These are phyloP conservation scores for Picochlorum costavermella DNA, from an alignment of 139 green algal species.

Conservation along the genomic window DNA sequence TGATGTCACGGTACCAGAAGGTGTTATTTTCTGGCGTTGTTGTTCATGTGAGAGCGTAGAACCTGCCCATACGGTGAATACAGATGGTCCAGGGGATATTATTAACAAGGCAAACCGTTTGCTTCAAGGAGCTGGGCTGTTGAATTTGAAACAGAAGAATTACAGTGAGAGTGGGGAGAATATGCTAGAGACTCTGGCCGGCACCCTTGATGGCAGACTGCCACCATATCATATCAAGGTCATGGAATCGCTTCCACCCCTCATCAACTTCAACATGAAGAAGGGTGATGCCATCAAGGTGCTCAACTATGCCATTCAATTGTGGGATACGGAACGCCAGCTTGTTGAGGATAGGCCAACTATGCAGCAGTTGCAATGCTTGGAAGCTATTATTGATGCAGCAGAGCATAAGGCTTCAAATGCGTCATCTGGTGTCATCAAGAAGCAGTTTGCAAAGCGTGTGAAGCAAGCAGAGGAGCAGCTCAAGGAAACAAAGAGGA, in stretches of 20 bases:
- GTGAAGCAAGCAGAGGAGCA: slow-evolving; percentile 9
- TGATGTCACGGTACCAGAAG: slow-evolving; percentile 8
- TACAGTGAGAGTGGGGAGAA: slow-evolving; percentile 7
- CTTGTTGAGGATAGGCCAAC: slow-evolving; percentile 13
- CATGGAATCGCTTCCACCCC: not conserved
- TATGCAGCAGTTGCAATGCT: slow-evolving; percentile 4
- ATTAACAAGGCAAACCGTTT: slow-evolving; percentile 4
- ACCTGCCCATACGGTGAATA: slow-evolving; percentile 6
- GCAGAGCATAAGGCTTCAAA: slow-evolving; percentile 9
- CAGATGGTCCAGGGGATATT: slow-evolving; percentile 7
- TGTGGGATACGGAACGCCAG: slow-evolving; percentile 15
- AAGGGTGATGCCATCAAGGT: slow-evolving; percentile 13
- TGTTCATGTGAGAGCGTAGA: slow-evolving; percentile 12
- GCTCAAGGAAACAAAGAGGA: not conserved
- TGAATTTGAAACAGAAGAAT: slow-evolving; percentile 3
- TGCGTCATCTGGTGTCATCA: slow-evolving; percentile 7
- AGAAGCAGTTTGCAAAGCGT: slow-evolving; percentile 6
- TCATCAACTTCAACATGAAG: slow-evolving; percentile 12
- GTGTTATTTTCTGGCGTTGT: slow-evolving; percentile 19
- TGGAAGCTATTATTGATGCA: slow-evolving; percentile 14
- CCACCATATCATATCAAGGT: slow-evolving; percentile 10
- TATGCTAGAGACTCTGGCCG: slow-evolving; percentile 9
- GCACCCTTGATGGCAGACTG: slow-evolving; percentile 12
- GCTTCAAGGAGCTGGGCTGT: slow-evolving; percentile 1
- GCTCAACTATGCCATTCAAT: slow-evolving; percentile 6